Percentiles rank a stretch among this genome's conserved stretches.
These are phyloP conservation scores for Polytrichum formosum DNA, from an alignment of 225 moss, liverwort and hornwort genomes.

Conservation along the genomic window DNA sequence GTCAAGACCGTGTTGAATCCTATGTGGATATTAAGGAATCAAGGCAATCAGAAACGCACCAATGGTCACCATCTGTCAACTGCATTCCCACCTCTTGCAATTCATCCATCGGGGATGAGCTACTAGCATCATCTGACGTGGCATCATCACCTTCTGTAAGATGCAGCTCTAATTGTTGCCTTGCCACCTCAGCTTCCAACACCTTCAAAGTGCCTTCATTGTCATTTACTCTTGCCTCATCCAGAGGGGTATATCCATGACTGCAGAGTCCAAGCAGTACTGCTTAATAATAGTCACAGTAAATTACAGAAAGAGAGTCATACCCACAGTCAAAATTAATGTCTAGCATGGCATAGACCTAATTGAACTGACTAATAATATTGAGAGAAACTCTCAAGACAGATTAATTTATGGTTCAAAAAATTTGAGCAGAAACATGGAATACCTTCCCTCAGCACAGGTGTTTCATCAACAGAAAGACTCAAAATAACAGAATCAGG, in stretches of 20 bases:
- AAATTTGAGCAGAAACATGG: no score
- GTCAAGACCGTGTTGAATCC: no score
- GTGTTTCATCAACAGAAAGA: no score
- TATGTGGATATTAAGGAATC: no score
- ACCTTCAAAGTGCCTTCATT: conserved; percentile 62
- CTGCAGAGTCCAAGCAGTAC: conserved; percentile 25
- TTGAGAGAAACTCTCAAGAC: no score
- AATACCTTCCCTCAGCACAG: no score
- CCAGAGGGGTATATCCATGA: conserved; percentile 67
- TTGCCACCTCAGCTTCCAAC: conserved; percentile 67
- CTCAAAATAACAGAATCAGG: background rate
- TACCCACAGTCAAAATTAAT: background rate
- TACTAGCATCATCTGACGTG: conserved; percentile 17
- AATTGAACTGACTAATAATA: no score
- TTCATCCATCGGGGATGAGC: conserved; percentile 37
- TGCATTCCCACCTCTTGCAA: conserved; percentile 2
- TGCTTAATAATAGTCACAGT: background rate
- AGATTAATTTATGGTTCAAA: no score
- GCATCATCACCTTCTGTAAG: conserved; percentile 13
- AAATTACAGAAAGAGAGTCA: no score
- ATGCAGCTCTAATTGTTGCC: conserved; percentile 35
- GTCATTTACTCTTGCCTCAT: conserved; percentile 65
- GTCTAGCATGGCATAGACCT: no score
- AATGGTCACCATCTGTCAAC: conserved; percentile 4
- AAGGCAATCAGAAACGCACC: background rate